Base-by-base conservation (phyloP, 177 flowering plant species). In the Vitis hybrid region DNA sequence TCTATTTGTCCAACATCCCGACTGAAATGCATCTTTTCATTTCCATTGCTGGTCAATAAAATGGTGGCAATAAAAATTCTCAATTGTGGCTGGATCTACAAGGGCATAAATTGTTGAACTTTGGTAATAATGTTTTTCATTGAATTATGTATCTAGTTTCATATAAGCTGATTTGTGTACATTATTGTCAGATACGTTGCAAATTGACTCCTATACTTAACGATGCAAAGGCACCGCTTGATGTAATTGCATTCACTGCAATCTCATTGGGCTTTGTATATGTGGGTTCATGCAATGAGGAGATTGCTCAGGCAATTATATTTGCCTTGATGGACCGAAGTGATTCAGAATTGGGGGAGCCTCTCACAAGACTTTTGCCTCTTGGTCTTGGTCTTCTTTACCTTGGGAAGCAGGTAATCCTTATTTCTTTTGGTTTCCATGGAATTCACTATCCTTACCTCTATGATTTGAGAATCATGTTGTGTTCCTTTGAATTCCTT, bases 281-380 rank as follows among this genome's bases (percentile, higher is more conserved):
- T 76, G 96, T 92, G 60, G 97, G 98, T 69, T 96, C 99, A 21
- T 96, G 97, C 83, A 89, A 94, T 75, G 98, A 90, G 72, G 99
- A 96, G 49, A 86, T 94, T 79, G 97, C 98, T 18, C 97, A 96
- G 76, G 88, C 95, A 33, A 96, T 96, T 15, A 91, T 96, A 70
- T 88, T 87, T 85, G 87, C 97, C 19, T 76, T 96, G 67, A 96
- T 90, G 97, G 97, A 94, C 52, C 79, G 96, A 57, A 88, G 87
- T 82, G 98, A 96, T 65, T 67, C 90, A 67, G 98, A 92, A 72
- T 74, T 92, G 71, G 90, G 85, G 51, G 98, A 96, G 73, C 86
- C 98, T 13, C 92, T 94, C n/a, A 82, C 84, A 51, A 88, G 96
- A n/a, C 82, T 96, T 69, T 76, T 96, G 69, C 90, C 94, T 62